Conservation (phyloP, 106 monocot genomes). For the Dioscorea zingiberensis region DNA sequence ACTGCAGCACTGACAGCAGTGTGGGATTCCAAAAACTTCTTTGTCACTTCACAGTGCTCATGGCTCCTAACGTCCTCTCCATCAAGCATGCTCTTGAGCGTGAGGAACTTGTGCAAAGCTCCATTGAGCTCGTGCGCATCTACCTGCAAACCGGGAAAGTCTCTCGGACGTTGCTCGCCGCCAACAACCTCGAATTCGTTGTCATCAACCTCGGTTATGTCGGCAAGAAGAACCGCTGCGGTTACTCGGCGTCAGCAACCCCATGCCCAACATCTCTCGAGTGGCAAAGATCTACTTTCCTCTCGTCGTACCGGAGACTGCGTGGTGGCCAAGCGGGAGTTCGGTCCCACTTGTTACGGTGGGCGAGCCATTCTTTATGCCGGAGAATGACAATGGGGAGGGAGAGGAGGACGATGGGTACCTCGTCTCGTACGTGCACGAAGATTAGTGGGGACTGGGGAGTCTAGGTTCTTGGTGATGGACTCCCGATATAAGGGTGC, state of each 20-base stretch:
- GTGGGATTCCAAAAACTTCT: too few species aligned
- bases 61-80: constrained; percentile 70
- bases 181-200: constrained; percentile 17
- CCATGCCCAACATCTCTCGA: constrained; percentile 24
- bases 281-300: constrained; percentile 22
- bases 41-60: too few species aligned
- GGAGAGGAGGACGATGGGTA: constrained; percentile 71
- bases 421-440: constrained; percentile 59
- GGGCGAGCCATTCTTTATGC: constrained; percentile 34
- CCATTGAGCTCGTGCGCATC: constrained; percentile 79
- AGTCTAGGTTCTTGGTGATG: constrained; percentile 73
- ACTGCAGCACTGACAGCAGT: too few species aligned
- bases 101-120: constrained; percentile 50
- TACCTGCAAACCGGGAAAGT: constrained; percentile 25
- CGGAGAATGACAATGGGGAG: background rate
- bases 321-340: constrained; percentile 15
- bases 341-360: constrained; percentile 16
- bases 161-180: constrained; percentile 10
- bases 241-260: constrained; percentile 15
- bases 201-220: constrained; percentile 18
- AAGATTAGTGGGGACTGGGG: constrained; percentile 40
- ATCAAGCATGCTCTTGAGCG: constrained; percentile 64
- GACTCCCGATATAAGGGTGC: constrained; percentile 68
- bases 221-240: constrained; percentile 19
- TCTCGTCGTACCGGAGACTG: constrained; percentile 2